These are phyloP conservation scores for Phytophthora pseudosyringae DNA, from an alignment of 352 stramenopile species.

Conservation along the genomic window DNA sequence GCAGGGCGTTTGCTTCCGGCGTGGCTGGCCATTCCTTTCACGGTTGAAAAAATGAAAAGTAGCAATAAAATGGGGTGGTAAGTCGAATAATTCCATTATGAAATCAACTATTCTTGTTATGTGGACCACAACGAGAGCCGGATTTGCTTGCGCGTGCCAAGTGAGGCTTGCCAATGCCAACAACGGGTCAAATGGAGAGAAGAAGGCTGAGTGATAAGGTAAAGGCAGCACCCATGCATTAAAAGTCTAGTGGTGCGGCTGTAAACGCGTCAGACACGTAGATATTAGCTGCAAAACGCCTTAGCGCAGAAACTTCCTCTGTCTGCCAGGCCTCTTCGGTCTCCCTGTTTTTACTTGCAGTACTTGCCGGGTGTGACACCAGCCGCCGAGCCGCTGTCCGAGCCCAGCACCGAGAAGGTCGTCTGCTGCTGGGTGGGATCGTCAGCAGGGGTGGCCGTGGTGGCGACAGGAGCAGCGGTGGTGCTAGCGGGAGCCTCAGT, in stretches of 20 bases:
- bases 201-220: background rate
- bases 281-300: conserved; percentile 22
- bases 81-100: background rate
- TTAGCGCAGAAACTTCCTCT: conserved; percentile 13
- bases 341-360: conserved; percentile 31
- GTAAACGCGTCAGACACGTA: conserved; percentile 18
- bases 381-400: conserved; percentile 11
- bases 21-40: conserved; percentile 45
- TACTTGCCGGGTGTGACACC: conserved; percentile 27
- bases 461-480: background rate
- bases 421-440: conserved; percentile 21
- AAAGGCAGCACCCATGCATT: conserved; percentile 18
- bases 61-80: background rate
- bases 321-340: conserved; percentile 2
- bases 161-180: background rate
- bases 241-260: conserved; percentile 19
- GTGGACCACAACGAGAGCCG: background rate
- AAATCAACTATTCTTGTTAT: background rate
- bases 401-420: conserved; percentile 21
- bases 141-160: too few relatives aligned
- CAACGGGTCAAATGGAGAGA: background rate
- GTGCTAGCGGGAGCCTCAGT: background rate
- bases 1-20: conserved; percentile 37
- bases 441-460: conserved; percentile 1
- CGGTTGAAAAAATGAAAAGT: background rate